Conservation (phyloP, 2,329 filamentous ascomycete species). For the Tolypocladium tropicale region DNA sequence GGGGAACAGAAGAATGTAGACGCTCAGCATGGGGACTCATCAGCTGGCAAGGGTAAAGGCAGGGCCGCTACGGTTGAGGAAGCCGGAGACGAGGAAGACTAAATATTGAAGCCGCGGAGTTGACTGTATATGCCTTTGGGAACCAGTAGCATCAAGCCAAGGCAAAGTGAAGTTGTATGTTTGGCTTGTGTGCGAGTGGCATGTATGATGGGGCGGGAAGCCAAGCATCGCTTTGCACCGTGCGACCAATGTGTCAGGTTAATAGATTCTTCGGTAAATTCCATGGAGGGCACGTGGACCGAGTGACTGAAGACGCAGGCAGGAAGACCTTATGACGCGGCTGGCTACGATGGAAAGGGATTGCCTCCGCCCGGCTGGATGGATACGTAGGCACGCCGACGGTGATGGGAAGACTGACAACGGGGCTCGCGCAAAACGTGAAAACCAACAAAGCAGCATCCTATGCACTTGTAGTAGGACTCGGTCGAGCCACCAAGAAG, state of each 20-base stretch:
- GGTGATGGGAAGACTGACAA: too few species aligned
- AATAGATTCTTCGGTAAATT: background rate
- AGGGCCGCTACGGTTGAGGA: slow-evolving; percentile 38
- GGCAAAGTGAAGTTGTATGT: background rate
- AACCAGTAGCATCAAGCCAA: background rate
- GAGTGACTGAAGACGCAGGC: too few species aligned
- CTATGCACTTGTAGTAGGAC: too few species aligned
- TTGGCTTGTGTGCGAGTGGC: background rate
- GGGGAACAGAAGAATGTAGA: background rate
- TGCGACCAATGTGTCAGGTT: background rate
- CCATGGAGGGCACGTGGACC: background rate
- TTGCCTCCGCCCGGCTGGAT: too few species aligned
- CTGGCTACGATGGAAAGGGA: background rate
- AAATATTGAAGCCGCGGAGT: background rate
- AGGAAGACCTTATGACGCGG: background rate
- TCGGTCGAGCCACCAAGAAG: background rate
- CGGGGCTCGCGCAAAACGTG: too few species aligned
- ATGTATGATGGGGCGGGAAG: background rate
- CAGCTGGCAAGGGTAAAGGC: slow-evolving; percentile 28
- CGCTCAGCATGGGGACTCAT: background rate
- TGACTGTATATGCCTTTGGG: background rate
- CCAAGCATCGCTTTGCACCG: background rate
- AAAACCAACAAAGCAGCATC: too few species aligned
- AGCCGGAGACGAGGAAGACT: slow-evolving; percentile 23
- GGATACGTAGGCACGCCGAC: too few species aligned